Evolutionary conservation across 1,284 basidiomycete species (phyloP).

Genomic region (Sphagnurus paluster): DNA sequence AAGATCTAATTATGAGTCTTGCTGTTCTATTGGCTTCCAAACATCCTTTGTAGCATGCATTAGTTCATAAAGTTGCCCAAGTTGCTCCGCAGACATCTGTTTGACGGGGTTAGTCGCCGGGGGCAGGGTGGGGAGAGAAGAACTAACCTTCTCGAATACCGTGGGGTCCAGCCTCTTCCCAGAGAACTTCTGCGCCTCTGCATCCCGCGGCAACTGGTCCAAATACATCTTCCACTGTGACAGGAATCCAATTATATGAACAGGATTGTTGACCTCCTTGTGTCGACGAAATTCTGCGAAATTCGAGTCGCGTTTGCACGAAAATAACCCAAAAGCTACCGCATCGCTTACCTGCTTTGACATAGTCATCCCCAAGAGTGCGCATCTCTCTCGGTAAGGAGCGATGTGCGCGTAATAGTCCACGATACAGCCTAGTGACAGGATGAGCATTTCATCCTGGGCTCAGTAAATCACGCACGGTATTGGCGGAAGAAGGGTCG

Average conservation of each 20-base stretch:
- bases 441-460: no score
- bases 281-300: conserved; percentile 81
- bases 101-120: conserved; percentile 8
- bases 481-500: conserved; percentile 78
- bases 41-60: conserved; percentile 88
- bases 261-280: conserved; percentile 76
- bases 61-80: conserved; percentile 89
- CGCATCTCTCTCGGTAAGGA: conserved; percentile 80
- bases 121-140: neutral
- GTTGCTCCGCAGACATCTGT: conserved; percentile 88
- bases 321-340: conserved; percentile 13
- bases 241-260: conserved; percentile 90
- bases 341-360: conserved; percentile 81
- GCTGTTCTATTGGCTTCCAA: conserved; percentile 61
- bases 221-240: conserved; percentile 93
- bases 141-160: conserved; percentile 75
- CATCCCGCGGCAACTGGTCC: conserved; percentile 60
- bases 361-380: conserved; percentile 83
- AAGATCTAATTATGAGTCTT: conserved; percentile 17
- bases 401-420: conserved; percentile 79
- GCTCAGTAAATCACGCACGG: no score
- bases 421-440: conserved; percentile 70
- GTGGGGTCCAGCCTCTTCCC: conserved; percentile 77
- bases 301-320: conserved; percentile 1
- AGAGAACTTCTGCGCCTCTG: conserved; percentile 46